Evolutionary conservation across 2,329 filamentous ascomycete species (phyloP), one percentile per base, ranked within the genome.

Genomic region (Lasiodiplodia sp.): DNA sequence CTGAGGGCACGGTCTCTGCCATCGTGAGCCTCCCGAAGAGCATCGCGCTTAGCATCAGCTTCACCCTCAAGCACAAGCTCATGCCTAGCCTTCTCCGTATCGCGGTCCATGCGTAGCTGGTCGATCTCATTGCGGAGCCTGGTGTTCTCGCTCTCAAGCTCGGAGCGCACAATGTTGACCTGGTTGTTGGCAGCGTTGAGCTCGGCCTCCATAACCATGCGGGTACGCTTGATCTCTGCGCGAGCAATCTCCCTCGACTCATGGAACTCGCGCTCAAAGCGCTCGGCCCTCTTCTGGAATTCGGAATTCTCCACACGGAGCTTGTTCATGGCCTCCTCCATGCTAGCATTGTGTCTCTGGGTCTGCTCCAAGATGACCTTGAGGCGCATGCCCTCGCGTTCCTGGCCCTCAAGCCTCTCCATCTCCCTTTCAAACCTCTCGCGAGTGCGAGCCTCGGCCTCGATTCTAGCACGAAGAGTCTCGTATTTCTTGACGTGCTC

Each of bases 51-150:
- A 18, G 87, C 88, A 70, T 88, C 88, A 69, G 92, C 88, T 25
- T 91, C 91, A 72, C 96, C 93, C 78, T 97, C 92, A 12, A 97
- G 85, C 66, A 96, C 86, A 83, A 96, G 91, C 76, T 97, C 93
- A 73, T 92, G 90, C 73, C 91, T 91, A 23, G 91, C 93, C 77
- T 91, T 94, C 68, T 89, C 87, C 3, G 92, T 94, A 75, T 97
- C 93, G 11, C 90, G 88, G 71, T 97, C 93, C 75, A 96, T 85
- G 75, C 87, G 91, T 68, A 91, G 86, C 73, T 90, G 90, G 71
- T 97, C 93, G 53, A 97, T 83, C 77, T 97, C 92, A 23, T 86
- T 83, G 66, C 93, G 90, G 34, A 94, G 82, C 74, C 90, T 90
- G 31, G 86, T 81, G 69, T 96, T 87, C 77, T 97, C 92, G 69